phyloP scores from a whole-genome alignment of 2,329 filamentous ascomycete genomes.

The Colletotrichum endophyticum region DNA sequence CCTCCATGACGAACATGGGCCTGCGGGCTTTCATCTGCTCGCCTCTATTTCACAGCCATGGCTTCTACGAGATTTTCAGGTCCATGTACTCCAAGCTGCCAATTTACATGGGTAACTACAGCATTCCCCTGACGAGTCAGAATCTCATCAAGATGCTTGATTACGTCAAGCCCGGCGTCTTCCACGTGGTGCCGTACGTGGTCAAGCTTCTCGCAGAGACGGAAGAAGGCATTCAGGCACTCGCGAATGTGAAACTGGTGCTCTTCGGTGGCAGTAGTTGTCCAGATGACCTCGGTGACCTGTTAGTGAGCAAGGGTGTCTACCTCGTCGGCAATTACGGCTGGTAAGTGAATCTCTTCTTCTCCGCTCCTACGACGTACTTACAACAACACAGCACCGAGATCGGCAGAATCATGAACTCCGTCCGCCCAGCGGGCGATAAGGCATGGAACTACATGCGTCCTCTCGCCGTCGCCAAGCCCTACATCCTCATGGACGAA shows the following conservation, averaged over 20 bases:
- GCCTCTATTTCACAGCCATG: slow-evolving; percentile 64
- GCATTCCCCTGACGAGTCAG: slow-evolving; percentile 55
- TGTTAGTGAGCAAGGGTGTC: not conserved
- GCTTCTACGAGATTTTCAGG: slow-evolving; percentile 57
- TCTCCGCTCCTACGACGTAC: not conserved
- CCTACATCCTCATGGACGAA: not conserved
- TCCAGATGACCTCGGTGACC: slow-evolving; percentile 50
- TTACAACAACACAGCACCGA: slow-evolving; percentile 26
- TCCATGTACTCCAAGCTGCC: slow-evolving; percentile 54
- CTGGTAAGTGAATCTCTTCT: not conserved
- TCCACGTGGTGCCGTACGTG: slow-evolving; percentile 56
- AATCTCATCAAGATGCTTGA: slow-evolving; percentile 50
- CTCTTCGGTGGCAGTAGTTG: slow-evolving; percentile 50
- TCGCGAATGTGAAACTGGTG: slow-evolving; percentile 44
- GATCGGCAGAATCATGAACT: slow-evolving; percentile 31
- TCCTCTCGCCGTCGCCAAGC: slow-evolving; percentile 15
- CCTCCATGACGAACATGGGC: slow-evolving; percentile 39
- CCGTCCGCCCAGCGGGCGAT: slow-evolving; percentile 26
- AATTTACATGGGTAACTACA: slow-evolving; percentile 57
- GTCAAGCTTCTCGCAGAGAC: slow-evolving; percentile 56
- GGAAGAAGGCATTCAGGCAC: slow-evolving; percentile 43
- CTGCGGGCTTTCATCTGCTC: slow-evolving; percentile 58
- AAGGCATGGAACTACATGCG: slow-evolving; percentile 34
- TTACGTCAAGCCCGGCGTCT: slow-evolving; percentile 34
- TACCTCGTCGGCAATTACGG: not conserved